Evolutionary conservation across 1,139 yeast species (phyloP).

Genomic region (Suhomyces bribrorum): DNA sequence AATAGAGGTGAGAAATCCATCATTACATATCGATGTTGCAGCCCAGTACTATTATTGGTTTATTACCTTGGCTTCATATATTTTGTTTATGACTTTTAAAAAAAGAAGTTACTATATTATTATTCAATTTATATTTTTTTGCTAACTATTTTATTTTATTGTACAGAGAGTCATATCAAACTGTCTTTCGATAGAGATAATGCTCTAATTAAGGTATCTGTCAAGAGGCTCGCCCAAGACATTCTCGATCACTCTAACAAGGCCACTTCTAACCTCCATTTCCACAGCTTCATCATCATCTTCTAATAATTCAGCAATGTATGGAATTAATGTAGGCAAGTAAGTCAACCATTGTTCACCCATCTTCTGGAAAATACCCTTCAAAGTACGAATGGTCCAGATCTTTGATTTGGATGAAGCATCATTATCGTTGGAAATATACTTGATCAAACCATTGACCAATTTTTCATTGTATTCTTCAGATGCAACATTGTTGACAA

Average conservation of each 20-base stretch:
- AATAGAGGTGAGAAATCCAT: too few relatives aligned
- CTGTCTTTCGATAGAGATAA: background rate
- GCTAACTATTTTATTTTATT: too few relatives aligned
- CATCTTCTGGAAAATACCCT: constrained; percentile 81
- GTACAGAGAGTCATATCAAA: too few relatives aligned
- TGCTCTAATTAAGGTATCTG: constrained; percentile 66
- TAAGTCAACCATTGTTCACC: constrained; percentile 93
- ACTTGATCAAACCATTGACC: constrained; percentile 40
- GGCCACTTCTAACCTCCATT: constrained; percentile 85
- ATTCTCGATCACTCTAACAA: constrained; percentile 86
- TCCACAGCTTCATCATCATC: constrained; percentile 96
- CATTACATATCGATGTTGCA: too few relatives aligned
- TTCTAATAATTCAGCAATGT: constrained; percentile 91
- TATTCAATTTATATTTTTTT: too few relatives aligned
- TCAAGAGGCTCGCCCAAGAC: constrained; percentile 95
- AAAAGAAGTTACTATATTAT: too few relatives aligned
- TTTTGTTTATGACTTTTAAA: too few relatives aligned
- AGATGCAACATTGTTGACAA: constrained; percentile 72
- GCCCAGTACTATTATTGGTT: too few relatives aligned
- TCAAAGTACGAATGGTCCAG: constrained; percentile 81
- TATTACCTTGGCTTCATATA: too few relatives aligned
- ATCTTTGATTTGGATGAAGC: constrained; percentile 51
- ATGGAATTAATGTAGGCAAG: constrained; percentile 92
- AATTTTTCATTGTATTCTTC: constrained; percentile 73
- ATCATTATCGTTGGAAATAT: constrained; percentile 38